A percentile compares a stretch with the other conserved stretches of the same genome.
These are phyloP conservation scores for Salix suchowensis DNA, from an alignment of 345 rosid species.

Conservation along the genomic window DNA sequence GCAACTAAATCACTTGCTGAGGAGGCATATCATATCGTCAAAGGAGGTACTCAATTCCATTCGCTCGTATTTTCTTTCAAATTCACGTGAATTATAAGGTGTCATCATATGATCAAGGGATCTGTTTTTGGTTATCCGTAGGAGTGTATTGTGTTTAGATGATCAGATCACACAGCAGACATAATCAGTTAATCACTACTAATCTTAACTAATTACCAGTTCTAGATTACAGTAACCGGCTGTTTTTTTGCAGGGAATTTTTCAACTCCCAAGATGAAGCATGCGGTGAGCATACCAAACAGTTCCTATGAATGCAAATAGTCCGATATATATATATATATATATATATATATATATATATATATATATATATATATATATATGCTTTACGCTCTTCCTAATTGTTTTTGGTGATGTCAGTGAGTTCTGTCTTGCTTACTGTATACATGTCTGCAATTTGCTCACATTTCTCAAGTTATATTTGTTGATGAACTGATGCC, in stretches of 20 bases:
- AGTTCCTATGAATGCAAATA: too few species aligned
- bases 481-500: too few species aligned
- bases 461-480: too few species aligned
- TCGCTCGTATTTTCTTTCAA: not conserved
- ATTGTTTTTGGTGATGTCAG: too few species aligned
- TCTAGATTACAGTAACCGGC: too few species aligned
- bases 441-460: too few species aligned
- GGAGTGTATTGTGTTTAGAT: not conserved
- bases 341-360: not conserved
- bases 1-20: slow-evolving; percentile 55
- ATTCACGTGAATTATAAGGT: too few species aligned
- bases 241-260: slow-evolving; percentile 46
- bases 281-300: slow-evolving; percentile 40
- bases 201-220: too few species aligned
- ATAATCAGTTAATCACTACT: not conserved
- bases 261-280: slow-evolving; percentile 39
- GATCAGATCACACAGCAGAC: not conserved
- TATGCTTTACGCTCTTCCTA: not conserved
- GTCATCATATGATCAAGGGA: not conserved
- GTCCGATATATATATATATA: too few species aligned
- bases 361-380: too few species aligned
- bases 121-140: not conserved
- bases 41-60: slow-evolving; percentile 40
- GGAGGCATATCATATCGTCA: slow-evolving; percentile 51
- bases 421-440: too few species aligned